A percentile compares a stretch with the other conserved stretches of the same genome.
Evolutionary conservation across 805 yeast genomes (phyloP).

Genomic region (Starmerella apis): DNA sequence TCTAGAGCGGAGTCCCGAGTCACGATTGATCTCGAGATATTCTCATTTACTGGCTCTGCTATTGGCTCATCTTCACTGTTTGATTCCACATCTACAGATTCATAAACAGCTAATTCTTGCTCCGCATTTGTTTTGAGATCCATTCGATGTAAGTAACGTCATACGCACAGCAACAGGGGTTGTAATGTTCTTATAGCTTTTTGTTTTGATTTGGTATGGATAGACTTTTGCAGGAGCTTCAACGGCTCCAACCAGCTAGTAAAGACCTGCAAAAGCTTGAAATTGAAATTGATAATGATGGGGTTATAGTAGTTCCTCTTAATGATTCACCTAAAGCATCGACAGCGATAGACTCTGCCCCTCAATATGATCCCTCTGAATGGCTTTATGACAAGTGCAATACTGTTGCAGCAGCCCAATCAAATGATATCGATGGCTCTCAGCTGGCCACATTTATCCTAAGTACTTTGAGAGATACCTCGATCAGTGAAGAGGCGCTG

Average conservation of each 20-base stretch:
- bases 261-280: conserved; percentile 1
- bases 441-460: conserved; percentile 13
- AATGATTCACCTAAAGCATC: neutral
- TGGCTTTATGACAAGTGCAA: conserved; percentile 16
- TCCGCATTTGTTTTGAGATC: neutral
- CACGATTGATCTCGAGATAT: neutral
- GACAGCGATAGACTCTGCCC: neutral
- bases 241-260: neutral
- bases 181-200: neutral
- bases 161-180: neutral
- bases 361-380: neutral
- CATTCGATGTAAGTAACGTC: neutral
- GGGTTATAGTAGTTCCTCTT: conserved; percentile 7
- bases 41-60: neutral
- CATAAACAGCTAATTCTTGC: conserved; percentile 10
- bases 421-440: conserved; percentile 8
- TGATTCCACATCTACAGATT: conserved; percentile 2
- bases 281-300: conserved; percentile 22
- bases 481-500: conserved; percentile 42
- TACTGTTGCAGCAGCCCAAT: conserved; percentile 9
- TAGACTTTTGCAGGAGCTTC: conserved; percentile 13
- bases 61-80: neutral
- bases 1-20: conserved; percentile 9
- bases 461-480: conserved; percentile 25
- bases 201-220: conserved; percentile 9